Evolutionary conservation across 345 rosid genomes (phyloP), one percentile per base, ranked within the genome.

Genomic region (Populus tremula): DNA sequence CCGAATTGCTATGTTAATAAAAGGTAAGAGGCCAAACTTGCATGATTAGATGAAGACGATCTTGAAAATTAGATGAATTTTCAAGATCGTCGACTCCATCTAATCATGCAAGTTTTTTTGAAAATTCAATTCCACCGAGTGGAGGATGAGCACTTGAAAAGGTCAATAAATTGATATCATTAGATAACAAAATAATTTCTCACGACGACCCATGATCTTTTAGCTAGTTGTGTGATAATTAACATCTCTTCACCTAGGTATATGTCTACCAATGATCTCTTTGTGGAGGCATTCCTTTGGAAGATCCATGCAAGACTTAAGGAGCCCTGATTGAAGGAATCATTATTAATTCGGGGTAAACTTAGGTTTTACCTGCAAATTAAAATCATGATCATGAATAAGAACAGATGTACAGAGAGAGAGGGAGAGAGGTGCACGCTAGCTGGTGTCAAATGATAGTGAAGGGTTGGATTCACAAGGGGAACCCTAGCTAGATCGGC

Each of bases 241-340:
- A 59, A 12, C 10, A 73, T 68, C 6, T 62, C 69, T 47, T 43
- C 75, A 35, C 4, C 29, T 18, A 33, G 36, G 2, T 10, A 33
- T 7, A 23, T 31, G 23, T 71, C 21, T 59, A 27, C 63, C 70
- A 61, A 69, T 54, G 20, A 17, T 31, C 49, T n/a, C 64, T 0
- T 3, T 9, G 29, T 23, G 64, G 76, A 38, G 36, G 38, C 53
- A 53, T 13, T 33, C 25, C 74, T 69, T 61, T 69, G 47, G 33
- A 62, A 74, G 63, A 70, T 29, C 49, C 39, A 74, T 47, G 69
- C 49, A 49, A 62, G 29, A 70, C 43, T 27, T 2, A 38, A 39
- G 79, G 66, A 82, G 66, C 72, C 81, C 81, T 74, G 39, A 85
- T 74, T 74, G 73, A 74, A 61, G 85, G 85, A 82, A 81, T 65